Conservation (phyloP, 169 alveolate genomes). For the Cryptosporidium andersoni region DNA sequence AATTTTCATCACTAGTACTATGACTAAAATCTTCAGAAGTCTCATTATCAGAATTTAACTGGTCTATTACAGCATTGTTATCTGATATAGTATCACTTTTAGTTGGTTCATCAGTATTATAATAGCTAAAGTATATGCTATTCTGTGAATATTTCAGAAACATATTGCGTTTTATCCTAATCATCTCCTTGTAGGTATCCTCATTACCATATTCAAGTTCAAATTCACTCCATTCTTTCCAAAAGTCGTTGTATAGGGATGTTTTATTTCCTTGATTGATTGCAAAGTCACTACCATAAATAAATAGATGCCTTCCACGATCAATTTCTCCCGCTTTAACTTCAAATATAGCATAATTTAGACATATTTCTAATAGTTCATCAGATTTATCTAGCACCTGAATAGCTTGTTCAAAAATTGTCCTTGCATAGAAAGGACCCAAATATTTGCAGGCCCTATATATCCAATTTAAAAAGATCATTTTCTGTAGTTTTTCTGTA, state of each 20-base stretch:
- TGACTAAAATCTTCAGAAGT: too few relatives aligned
- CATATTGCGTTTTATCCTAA: slow-evolving; percentile 27
- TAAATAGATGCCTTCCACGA: slow-evolving; percentile 38
- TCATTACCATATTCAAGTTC: slow-evolving; percentile 58
- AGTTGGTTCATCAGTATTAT: neutral
- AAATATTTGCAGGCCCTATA: slow-evolving; percentile 5
- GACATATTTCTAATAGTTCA: slow-evolving; percentile 5
- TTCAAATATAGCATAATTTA: slow-evolving; percentile 39
- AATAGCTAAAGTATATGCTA: neutral
- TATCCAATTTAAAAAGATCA: slow-evolving; percentile 23
- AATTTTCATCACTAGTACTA: too few relatives aligned
- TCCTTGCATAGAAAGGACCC: slow-evolving; percentile 26
- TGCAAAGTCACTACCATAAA: slow-evolving; percentile 45
- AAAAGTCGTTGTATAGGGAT: slow-evolving; percentile 10
- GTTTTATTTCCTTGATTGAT: slow-evolving; percentile 12
- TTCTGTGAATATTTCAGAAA: slow-evolving; percentile 33
- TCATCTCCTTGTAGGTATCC: slow-evolving; percentile 54
- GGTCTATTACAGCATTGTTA: too few relatives aligned
- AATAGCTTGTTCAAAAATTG: slow-evolving; percentile 44
- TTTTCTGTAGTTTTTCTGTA: slow-evolving; percentile 15
- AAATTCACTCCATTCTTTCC: slow-evolving; percentile 55
- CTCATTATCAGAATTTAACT: too few relatives aligned
- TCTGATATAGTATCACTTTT: too few relatives aligned
- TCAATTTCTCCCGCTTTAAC: slow-evolving; percentile 53
- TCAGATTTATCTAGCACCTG: slow-evolving; percentile 40